Percentiles rank a stretch among this genome's conserved stretches.
These are phyloP conservation scores for Salvia rosmarinus DNA, from an alignment of 257 asterid genomes.

Conservation along the genomic window DNA sequence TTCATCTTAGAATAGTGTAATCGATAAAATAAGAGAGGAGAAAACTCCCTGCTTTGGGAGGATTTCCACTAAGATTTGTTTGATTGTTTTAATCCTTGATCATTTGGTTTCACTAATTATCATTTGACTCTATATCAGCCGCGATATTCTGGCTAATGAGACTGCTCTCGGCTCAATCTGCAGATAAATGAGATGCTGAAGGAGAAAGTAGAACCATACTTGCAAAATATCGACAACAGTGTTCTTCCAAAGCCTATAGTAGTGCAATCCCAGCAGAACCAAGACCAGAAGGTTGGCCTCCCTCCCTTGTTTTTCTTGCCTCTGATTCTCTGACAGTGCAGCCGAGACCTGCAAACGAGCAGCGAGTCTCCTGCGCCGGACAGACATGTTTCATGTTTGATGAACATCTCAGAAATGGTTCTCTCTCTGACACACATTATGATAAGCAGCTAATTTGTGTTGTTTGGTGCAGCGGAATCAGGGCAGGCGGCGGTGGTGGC, in stretches of 20 bases:
- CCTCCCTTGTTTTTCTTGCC: neutral
- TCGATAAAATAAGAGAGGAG: no score
- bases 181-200: constrained; percentile 90
- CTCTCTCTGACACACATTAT: neutral
- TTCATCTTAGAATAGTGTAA: no score
- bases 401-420: neutral
- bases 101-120: no score
- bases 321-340: neutral
- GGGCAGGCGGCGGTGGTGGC: constrained; percentile 60
- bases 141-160: constrained; percentile 16
- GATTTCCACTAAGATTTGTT: no score
- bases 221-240: constrained; percentile 57
- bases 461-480: constrained; percentile 48
- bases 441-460: neutral
- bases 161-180: constrained; percentile 25
- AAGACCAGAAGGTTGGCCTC: constrained; percentile 55
- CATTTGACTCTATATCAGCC: no score
- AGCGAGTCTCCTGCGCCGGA: neutral
- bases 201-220: constrained; percentile 76
- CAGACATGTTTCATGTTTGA: neutral
- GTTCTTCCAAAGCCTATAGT: constrained; percentile 75
- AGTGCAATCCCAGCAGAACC: constrained; percentile 47
- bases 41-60: no score
- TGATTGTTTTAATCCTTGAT: no score
- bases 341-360: neutral